Evolutionary conservation across 805 yeast species (phyloP).

Genomic region (Kodamaea neixiangensis): DNA sequence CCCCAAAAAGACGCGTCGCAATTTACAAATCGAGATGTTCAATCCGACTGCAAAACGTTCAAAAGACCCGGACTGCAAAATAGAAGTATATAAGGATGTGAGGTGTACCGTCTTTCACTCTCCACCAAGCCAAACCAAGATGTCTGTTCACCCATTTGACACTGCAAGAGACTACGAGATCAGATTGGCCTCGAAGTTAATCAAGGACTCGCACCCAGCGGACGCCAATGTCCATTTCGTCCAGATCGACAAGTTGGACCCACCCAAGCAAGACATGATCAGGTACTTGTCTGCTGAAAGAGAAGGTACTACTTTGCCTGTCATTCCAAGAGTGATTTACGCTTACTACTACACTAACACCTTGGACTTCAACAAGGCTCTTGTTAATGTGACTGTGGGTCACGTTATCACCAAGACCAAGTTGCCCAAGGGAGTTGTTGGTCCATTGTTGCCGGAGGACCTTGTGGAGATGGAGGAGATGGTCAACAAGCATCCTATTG

Average conservation of each 20-base stretch:
- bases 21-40: too few species aligned
- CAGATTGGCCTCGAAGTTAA: constrained; percentile 55
- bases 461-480: constrained; percentile 53
- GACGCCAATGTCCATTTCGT: constrained; percentile 59
- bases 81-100: not conserved
- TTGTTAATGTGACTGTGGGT: constrained; percentile 63
- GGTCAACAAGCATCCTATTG: constrained; percentile 55
- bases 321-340: constrained; percentile 68
- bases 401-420: constrained; percentile 58
- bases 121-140: not conserved
- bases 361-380: constrained; percentile 63
- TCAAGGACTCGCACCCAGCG: constrained; percentile 59
- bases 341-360: constrained; percentile 60
- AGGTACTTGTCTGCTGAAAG: constrained; percentile 69
- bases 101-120: not conserved
- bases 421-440: constrained; percentile 63
- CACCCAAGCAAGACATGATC: constrained; percentile 74
- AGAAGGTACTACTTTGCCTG: constrained; percentile 47
- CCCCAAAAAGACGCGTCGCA: too few species aligned
- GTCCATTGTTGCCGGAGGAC: constrained; percentile 73
- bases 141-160: constrained; percentile 55
- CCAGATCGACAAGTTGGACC: constrained; percentile 70
- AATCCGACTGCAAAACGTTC: too few species aligned
- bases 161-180: constrained; percentile 60
- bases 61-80: not conserved